Conservation (phyloP, 768 basidiomycete species). For the Pholiota conissans region DNA sequence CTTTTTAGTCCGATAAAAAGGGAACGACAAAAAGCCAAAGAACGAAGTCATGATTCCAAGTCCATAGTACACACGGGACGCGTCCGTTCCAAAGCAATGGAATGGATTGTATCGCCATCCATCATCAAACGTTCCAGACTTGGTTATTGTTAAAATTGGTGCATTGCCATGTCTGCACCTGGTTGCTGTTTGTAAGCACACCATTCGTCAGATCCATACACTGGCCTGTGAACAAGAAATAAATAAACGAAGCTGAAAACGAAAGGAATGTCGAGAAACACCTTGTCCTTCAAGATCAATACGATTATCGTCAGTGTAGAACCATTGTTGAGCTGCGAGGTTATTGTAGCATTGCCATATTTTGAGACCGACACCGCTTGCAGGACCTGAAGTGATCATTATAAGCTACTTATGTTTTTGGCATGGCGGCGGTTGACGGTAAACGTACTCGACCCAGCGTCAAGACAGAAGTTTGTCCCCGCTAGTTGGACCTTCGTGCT, state of each 20-base stretch:
- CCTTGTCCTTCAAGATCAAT: background rate
- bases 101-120: no score
- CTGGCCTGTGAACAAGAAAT: background rate
- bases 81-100: no score
- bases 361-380: slow-evolving; percentile 7
- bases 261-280: background rate
- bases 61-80: no score
- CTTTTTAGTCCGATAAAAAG: no score
- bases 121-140: no score
- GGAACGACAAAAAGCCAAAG: no score
- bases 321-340: slow-evolving; percentile 9
- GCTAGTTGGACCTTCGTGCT: background rate
- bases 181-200: slow-evolving; percentile 4
- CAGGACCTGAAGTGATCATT: background rate
- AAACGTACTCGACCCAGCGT: slow-evolving; percentile 5
- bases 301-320: background rate
- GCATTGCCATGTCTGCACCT: slow-evolving; percentile 8
- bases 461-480: slow-evolving; percentile 10
- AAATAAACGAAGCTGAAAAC: background rate
- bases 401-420: background rate
- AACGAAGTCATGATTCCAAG: no score
- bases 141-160: no score
- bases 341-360: slow-evolving; percentile 11
- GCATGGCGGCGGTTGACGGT: background rate
- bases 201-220: slow-evolving; percentile 11